Evolutionary conservation across 1,284 basidiomycete genomes (phyloP), one percentile per base, ranked within the genome.

Genomic region (Phenoliferia sp.): DNA sequence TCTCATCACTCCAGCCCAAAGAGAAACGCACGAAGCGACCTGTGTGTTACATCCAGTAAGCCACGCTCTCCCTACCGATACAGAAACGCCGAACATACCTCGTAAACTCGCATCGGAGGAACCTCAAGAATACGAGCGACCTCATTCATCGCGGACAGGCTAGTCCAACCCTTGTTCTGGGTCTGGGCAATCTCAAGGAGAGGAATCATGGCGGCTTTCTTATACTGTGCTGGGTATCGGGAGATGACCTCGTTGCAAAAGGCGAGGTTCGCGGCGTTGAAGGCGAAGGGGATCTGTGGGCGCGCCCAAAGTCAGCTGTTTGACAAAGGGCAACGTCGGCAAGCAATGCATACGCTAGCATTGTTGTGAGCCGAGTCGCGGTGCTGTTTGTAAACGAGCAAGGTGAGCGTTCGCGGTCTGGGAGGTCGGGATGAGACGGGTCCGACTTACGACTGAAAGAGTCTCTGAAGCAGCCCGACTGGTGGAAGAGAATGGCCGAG

Each of bases 51-150:
- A 44, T 7, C 17, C 48, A 22, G 28, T 52, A 19, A 52, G 5
- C 5, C 22, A 52, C 5, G 7, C 9, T 5, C 28, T n/a, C 9
- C 9, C 28, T 7, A 26, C 48, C 28, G 9, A 52, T 7, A 33
- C 96, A 84, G 93, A 98, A 95, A 99, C 98, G 74, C 95, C 99
- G 81, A 99, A 99, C 95, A 62, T 5, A 99, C 96, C 82, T 99
- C 96, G 80, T 99, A 99, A 7, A 99, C 96, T 26, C 95, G 88
- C 96, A 99, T 99, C 64, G 92, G 91, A 10, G 91, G 92, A 88
- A 99, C 92, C 77, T 92, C 92, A 63, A 99, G 84, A 48, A 95
- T 81, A 62, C 75, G 72, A 2, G 95, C 95, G 59, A 99, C 89
- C 76, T 94, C 92, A 82, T 99, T 98, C 95, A 99, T 99, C 70